Conservation (phyloP, 306 rosid species). For the Abrus pulchellus region DNA sequence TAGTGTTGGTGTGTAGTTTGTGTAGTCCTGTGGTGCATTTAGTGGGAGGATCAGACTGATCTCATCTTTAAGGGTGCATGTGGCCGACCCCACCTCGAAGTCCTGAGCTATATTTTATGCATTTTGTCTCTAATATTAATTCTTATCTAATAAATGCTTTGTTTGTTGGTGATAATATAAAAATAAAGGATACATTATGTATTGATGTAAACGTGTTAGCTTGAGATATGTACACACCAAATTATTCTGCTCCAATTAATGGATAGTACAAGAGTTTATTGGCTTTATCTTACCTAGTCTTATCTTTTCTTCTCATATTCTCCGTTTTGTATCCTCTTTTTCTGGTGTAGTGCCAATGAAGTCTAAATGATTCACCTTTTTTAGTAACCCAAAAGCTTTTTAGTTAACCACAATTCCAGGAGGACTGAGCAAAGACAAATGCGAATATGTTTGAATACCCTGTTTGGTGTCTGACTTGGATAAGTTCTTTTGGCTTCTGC, state of each 20-base stretch:
- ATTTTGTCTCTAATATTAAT: neutral
- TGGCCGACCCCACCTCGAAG: neutral
- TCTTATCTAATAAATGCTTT: neutral
- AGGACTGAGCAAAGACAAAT: constrained; percentile 11
- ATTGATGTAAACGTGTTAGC: neutral
- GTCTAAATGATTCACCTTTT: constrained; percentile 4
- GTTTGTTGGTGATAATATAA: constrained; percentile 6
- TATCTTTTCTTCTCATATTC: neutral
- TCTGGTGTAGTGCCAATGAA: neutral
- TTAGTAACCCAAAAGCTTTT: neutral
- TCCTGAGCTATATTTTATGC: neutral
- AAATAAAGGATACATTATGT: neutral
- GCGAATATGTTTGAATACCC: neutral
- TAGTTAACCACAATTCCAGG: neutral
- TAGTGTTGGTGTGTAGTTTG: neutral
- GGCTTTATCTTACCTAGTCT: neutral
- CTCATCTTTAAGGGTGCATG: neutral
- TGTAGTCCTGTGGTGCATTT: neutral
- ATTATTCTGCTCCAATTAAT: neutral
- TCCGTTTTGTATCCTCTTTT: neutral
- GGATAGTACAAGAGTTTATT: neutral
- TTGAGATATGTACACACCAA: constrained; percentile 6
- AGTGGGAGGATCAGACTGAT: neutral
- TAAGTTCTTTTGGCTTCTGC: neutral
- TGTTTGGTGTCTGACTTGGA: constrained; percentile 4